These are phyloP conservation scores for Phytophthora pseudosyringae DNA, from an alignment of 352 stramenopile genomes.

Conservation along the genomic window DNA sequence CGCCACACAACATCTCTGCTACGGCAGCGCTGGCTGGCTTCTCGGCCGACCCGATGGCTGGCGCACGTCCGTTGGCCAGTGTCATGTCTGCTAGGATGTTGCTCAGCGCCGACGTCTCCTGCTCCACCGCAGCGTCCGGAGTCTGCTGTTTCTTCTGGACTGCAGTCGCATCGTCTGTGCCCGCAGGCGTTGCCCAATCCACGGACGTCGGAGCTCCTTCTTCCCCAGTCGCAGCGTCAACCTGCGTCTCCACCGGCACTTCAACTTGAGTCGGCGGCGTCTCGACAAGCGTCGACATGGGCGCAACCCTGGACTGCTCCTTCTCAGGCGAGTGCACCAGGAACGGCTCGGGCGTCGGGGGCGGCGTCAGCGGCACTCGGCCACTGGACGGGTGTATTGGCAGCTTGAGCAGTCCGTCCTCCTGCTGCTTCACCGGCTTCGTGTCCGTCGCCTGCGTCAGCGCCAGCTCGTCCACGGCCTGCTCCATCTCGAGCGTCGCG, in stretches of 20 bases:
- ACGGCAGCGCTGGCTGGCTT: background rate
- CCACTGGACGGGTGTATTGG: constrained; percentile 31
- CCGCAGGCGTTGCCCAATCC: background rate
- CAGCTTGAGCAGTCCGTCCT: constrained; percentile 30
- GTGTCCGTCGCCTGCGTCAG: constrained; percentile 12
- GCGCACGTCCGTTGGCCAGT: constrained; percentile 8
- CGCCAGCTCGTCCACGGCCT: constrained; percentile 21
- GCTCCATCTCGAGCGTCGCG: constrained; percentile 15
- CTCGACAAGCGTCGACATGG: constrained; percentile 17
- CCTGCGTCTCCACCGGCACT: background rate
- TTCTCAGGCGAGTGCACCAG: constrained; percentile 37
- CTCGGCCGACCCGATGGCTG: background rate
- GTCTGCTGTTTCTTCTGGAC: constrained; percentile 3
- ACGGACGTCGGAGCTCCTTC: background rate
- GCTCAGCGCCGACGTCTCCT: constrained; percentile 17
- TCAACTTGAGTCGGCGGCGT: background rate
- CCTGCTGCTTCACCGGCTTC: background rate
- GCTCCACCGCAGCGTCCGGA: constrained; percentile 11
- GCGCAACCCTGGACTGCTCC: constrained; percentile 24
- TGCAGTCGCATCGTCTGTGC: background rate
- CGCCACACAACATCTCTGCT: background rate
- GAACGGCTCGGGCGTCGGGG: constrained; percentile 26
- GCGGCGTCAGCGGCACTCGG: constrained; percentile 31
- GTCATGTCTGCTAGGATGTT: constrained; percentile 29
- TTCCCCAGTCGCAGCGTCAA: background rate